phyloP scores from a whole-genome alignment of 768 basidiomycete species.

The Hygrocybe coccinea region DNA sequence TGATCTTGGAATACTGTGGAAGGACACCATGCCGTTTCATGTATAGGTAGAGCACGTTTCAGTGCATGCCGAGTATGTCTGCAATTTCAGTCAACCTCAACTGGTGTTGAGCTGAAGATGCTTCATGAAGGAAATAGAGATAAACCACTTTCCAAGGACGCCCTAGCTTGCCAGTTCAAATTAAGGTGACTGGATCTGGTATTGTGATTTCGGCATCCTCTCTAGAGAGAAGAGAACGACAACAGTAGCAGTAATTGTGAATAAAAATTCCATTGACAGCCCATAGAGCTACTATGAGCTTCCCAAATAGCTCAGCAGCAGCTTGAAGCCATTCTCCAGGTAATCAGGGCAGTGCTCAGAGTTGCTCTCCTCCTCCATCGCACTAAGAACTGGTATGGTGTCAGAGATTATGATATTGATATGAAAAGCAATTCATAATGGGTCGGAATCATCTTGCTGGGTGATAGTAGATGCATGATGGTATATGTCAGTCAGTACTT shows the following conservation, averaged over 20 bases:
- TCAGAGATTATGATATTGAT: background rate
- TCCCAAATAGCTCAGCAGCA: too few species aligned
- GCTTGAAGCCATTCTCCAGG: background rate
- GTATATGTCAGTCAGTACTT: background rate
- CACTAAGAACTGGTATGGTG: background rate
- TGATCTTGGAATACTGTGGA: background rate
- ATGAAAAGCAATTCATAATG: constrained; percentile 1
- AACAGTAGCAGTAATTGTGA: background rate
- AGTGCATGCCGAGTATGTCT: background rate
- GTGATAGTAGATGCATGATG: background rate
- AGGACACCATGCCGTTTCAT: background rate
- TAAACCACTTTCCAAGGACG: constrained; percentile 1
- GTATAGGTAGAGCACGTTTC: background rate
- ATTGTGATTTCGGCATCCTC: background rate
- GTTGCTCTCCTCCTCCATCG: background rate
- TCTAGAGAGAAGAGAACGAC: background rate
- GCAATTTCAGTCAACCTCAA: background rate
- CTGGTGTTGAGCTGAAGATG: background rate
- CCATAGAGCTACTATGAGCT: too few species aligned
- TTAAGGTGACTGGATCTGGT: constrained; percentile 1
- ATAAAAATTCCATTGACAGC: too few species aligned
- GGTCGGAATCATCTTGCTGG: background rate
- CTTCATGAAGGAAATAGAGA: background rate
- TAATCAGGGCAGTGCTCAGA: background rate
- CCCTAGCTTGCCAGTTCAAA: background rate